These are phyloP conservation scores for Phytophthora quininea DNA, from an alignment of 352 stramenopile species.

Conservation along the genomic window DNA sequence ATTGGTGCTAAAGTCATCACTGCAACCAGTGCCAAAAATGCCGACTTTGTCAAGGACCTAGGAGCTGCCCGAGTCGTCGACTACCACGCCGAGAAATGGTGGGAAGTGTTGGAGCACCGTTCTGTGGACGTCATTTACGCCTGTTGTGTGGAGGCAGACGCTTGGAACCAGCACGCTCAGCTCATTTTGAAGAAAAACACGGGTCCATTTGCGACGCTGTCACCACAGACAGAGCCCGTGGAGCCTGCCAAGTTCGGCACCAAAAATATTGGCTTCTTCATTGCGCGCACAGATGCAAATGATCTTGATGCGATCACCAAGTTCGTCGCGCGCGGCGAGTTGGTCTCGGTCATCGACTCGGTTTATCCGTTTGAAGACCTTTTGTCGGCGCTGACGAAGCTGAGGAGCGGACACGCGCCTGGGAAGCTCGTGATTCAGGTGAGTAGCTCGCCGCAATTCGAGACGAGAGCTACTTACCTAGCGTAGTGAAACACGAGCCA, in stretches of 20 bases:
- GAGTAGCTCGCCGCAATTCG: too few relatives aligned
- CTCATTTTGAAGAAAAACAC: constrained; percentile 25
- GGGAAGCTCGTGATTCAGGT: constrained; percentile 59
- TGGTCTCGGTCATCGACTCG: constrained; percentile 37
- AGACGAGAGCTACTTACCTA: too few relatives aligned
- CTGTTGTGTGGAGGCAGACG: constrained; percentile 32
- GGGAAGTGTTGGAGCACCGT: constrained; percentile 28
- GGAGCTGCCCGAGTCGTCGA: constrained; percentile 44
- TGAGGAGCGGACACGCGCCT: constrained; percentile 46
- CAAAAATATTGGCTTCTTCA: constrained; percentile 16
- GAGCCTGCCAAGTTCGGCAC: constrained; percentile 15
- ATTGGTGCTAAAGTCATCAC: constrained; percentile 35
- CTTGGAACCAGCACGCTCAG: constrained; percentile 39
- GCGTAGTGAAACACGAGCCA: too few relatives aligned
- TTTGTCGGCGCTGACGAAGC: constrained; percentile 37
- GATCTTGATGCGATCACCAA: constrained; percentile 27
- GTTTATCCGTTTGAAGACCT: constrained; percentile 51
- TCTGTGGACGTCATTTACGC: constrained; percentile 53
- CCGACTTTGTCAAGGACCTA: constrained; percentile 29
- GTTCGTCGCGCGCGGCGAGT: constrained; percentile 37
- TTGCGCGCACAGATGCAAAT: constrained; percentile 15
- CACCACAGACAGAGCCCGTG: constrained; percentile 14
- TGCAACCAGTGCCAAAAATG: constrained; percentile 38
- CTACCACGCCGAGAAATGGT: constrained; percentile 45
- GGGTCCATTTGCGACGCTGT: constrained; percentile 26